Conservation (phyloP, 1,284 basidiomycete species). For the Cerrena zonata region DNA sequence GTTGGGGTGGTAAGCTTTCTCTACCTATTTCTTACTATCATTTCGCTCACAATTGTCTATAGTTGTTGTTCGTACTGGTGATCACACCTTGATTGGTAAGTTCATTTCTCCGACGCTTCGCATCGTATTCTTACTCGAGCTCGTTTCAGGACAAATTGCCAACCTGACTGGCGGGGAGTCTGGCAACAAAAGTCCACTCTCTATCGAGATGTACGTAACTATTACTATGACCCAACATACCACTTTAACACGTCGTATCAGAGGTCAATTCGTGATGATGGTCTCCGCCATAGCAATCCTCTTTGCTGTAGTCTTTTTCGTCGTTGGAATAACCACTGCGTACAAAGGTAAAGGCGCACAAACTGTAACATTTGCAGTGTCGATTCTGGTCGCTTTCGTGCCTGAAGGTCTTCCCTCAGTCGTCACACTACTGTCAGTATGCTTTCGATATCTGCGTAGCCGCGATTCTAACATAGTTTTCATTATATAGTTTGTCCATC, state of each 20-base stretch:
- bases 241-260: slow-evolving; percentile 17
- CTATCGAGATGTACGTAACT: slow-evolving; percentile 55
- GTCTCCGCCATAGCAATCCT: slow-evolving; percentile 56
- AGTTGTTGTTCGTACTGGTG: slow-evolving; percentile 66
- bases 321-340: slow-evolving; percentile 57
- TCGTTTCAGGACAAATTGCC: slow-evolving; percentile 51
- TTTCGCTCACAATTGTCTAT: background rate
- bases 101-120: background rate
- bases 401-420: slow-evolving; percentile 67
- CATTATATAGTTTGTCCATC: slow-evolving; percentile 44
- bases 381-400: slow-evolving; percentile 68
- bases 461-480: too few species aligned
- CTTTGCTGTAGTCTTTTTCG: slow-evolving; percentile 61
- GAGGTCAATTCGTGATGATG: slow-evolving; percentile 54
- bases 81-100: slow-evolving; percentile 58
- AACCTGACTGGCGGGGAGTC: slow-evolving; percentile 56
- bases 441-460: background rate
- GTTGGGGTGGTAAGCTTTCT: slow-evolving; percentile 49
- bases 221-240: background rate
- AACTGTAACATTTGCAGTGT: slow-evolving; percentile 65
- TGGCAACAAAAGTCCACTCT: slow-evolving; percentile 61
- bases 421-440: slow-evolving; percentile 49
- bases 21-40: background rate
- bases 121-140: slow-evolving; percentile 1
- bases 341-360: slow-evolving; percentile 57